Conservation (phyloP, 2,329 filamentous ascomycete genomes). For the Ophiocordyceps robertsii region DNA sequence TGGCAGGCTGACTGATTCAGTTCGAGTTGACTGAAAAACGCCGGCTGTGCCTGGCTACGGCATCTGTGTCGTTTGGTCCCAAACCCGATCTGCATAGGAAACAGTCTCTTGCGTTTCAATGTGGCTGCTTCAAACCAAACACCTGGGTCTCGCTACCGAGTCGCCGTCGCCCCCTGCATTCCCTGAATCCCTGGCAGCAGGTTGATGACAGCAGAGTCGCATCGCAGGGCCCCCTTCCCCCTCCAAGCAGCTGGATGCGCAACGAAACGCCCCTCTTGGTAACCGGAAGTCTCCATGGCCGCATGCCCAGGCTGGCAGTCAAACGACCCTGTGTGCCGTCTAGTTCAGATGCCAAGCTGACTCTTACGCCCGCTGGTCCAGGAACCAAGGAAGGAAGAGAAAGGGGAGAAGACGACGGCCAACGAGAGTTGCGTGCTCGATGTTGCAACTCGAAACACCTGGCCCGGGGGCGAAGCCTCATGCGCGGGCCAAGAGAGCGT, state of each 20-base stretch:
- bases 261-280: conserved; percentile 1
- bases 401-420: neutral
- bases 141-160: conserved; percentile 7
- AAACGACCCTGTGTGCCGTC: no score
- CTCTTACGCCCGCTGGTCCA: neutral
- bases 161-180: conserved; percentile 2
- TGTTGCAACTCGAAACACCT: no score
- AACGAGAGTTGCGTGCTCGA: no score
- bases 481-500: no score
- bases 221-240: neutral
- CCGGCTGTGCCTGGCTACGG: no score
- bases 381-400: neutral
- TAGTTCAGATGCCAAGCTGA: conserved; percentile 15
- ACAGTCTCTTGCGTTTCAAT: conserved; percentile 13
- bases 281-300: conserved; percentile 1
- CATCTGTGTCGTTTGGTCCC: neutral
- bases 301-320: no score
- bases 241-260: neutral
- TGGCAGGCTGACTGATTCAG: no score
- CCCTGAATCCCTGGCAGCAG: neutral
- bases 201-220: neutral
- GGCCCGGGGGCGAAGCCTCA: no score
- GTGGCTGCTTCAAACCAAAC: conserved; percentile 18
- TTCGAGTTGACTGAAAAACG: no score
- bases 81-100: conserved; percentile 4